phyloP scores from a whole-genome alignment of 1,284 basidiomycete genomes.

The Afroboletus lepidellus region DNA sequence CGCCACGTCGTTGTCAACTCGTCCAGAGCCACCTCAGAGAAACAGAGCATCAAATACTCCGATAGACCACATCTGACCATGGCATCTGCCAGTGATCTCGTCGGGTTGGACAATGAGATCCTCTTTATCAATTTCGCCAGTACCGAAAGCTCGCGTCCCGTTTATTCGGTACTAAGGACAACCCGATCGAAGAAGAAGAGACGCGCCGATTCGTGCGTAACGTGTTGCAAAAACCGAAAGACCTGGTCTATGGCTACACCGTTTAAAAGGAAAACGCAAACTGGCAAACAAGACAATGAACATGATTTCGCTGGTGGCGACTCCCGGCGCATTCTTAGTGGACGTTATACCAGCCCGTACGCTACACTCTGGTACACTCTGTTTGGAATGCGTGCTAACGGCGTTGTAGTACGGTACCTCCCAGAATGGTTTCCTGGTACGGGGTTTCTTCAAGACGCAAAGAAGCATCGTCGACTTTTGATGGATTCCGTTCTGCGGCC shows the following conservation, averaged over 20 bases:
- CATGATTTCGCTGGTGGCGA: constrained; percentile 11
- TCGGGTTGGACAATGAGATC: constrained; percentile 25
- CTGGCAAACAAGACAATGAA: constrained; percentile 20
- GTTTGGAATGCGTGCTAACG: constrained; percentile 17
- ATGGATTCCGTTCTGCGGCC: constrained; percentile 37
- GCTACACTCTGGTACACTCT: constrained; percentile 5
- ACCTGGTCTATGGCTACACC: constrained; percentile 24
- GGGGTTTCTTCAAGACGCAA: constrained; percentile 43
- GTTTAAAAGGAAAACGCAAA: constrained; percentile 21
- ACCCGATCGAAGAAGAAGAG: constrained; percentile 24
- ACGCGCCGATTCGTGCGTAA: constrained; percentile 25
- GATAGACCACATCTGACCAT: constrained; percentile 25
- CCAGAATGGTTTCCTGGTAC: constrained; percentile 53
- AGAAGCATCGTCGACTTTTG: constrained; percentile 34
- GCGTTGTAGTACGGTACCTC: constrained; percentile 37
- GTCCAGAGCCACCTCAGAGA: constrained; percentile 20
- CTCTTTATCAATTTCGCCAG: constrained; percentile 22
- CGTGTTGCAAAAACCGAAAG: constrained; percentile 19
- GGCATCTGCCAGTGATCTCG: constrained; percentile 25
- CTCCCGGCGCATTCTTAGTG: constrained; percentile 29
- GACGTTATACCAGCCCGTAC: constrained; percentile 32
- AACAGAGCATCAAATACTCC: constrained; percentile 25
- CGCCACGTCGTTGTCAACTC: constrained; percentile 28
- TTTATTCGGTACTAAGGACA: constrained; percentile 26
- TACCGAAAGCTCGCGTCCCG: constrained; percentile 23